phyloP scores from a whole-genome alignment of 75 land plant species.

The Selaginella tamariscina region DNA sequence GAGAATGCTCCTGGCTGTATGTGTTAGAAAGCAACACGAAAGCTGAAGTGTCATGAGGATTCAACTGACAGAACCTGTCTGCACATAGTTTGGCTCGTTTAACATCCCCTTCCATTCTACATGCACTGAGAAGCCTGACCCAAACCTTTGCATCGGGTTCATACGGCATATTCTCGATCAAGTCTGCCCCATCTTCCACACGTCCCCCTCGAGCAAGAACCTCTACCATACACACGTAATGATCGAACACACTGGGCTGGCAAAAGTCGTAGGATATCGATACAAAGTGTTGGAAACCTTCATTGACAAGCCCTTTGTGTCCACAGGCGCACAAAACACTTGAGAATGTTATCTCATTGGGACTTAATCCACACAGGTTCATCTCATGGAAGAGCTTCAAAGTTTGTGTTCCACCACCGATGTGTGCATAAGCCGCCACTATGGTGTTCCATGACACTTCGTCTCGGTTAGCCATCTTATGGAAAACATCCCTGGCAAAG shows the following conservation, averaged over 20 bases:
- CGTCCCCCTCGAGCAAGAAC: not conserved
- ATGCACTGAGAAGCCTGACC: not conserved
- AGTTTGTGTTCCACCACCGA: not conserved
- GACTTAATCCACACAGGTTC: not conserved
- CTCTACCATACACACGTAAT: not conserved
- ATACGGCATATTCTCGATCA: not conserved
- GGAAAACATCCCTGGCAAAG: not conserved
- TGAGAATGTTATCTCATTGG: not conserved
- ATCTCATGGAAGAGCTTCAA: not conserved
- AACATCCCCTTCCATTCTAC: not conserved
- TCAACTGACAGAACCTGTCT: no score
- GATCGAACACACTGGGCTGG: not conserved
- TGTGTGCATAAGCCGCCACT: not conserved
- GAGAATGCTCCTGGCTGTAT: no score
- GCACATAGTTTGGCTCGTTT: no score
- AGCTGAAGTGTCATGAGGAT: no score
- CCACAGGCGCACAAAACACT: not conserved
- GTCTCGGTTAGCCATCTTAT: not conserved
- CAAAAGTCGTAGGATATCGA: not conserved
- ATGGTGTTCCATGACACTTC: not conserved
- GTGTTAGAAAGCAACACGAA: no score
- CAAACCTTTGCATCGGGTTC: not conserved
- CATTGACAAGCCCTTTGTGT: not conserved
- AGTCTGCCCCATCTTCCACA: not conserved
- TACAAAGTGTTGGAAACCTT: not conserved